Conservation (phyloP, 768 basidiomycete species). For the Epithele typhae region DNA sequence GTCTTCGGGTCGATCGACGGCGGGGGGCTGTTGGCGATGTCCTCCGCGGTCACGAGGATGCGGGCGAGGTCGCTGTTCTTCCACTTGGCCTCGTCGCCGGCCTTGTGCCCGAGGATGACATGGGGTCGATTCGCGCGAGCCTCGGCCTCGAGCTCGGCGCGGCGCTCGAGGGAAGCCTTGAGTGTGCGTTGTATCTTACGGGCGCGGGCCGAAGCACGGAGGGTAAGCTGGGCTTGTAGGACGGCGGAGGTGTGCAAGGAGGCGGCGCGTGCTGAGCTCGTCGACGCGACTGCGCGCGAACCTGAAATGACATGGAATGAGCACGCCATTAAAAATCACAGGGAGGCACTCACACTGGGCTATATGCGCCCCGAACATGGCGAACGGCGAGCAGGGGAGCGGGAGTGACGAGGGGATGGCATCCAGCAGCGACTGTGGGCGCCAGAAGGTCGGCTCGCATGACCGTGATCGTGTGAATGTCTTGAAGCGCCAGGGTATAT, state of each 20-base stretch:
- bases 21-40: constrained; percentile 17
- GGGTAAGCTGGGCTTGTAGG: constrained; percentile 27
- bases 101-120: constrained; percentile 70
- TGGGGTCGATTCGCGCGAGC: constrained; percentile 47
- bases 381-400: constrained; percentile 7
- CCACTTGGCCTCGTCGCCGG: constrained; percentile 68
- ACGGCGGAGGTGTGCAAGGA: constrained; percentile 46
- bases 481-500: constrained; percentile 16
- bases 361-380: constrained; percentile 21
- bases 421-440: too few species aligned
- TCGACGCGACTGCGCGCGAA: constrained; percentile 38
- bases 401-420: neutral
- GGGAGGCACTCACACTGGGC: constrained; percentile 27
- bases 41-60: constrained; percentile 51
- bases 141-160: constrained; percentile 36
- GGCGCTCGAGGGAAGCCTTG: constrained; percentile 43
- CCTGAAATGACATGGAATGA: too few species aligned
- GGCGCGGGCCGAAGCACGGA: constrained; percentile 23
- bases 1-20: constrained; percentile 15
- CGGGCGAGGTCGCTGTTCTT: constrained; percentile 58
- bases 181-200: constrained; percentile 33
- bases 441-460: neutral
- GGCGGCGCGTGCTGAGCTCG: constrained; percentile 29
- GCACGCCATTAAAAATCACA: too few species aligned
- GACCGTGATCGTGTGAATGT: constrained; percentile 36